Conservation (phyloP, 139 green algal genomes). For the Ulvella scutata region DNA sequence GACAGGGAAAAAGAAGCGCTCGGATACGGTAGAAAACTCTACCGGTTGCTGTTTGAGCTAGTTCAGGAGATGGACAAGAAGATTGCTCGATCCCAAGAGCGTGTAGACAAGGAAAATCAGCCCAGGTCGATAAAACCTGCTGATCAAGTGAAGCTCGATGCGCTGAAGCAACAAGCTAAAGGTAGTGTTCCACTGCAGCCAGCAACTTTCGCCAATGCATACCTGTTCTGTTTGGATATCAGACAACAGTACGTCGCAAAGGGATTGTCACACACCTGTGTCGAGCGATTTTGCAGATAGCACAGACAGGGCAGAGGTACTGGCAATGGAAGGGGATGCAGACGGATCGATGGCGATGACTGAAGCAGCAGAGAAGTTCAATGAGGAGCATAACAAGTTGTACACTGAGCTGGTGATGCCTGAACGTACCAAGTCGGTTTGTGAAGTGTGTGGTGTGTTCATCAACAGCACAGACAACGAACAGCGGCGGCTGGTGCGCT, state of each 20-base stretch:
- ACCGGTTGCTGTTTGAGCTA: slow-evolving; percentile 46
- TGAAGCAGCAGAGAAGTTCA: slow-evolving; percentile 38
- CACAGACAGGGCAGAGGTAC: slow-evolving; percentile 25
- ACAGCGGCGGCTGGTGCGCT: slow-evolving; percentile 27
- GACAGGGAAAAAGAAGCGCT: slow-evolving; percentile 44
- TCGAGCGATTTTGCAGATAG: no score
- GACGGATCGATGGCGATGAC: slow-evolving; percentile 47
- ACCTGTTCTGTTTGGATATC: not conserved
- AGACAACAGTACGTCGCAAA: not conserved
- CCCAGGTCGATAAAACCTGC: slow-evolving; percentile 27
- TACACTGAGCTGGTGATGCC: slow-evolving; percentile 35
- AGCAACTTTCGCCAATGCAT: not conserved
- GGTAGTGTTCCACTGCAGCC: slow-evolving; percentile 8
- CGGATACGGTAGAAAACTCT: slow-evolving; percentile 50
- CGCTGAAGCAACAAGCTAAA: slow-evolving; percentile 31
- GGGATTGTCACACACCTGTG: not conserved
- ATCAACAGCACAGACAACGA: slow-evolving; percentile 75
- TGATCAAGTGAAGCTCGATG: slow-evolving; percentile 41
- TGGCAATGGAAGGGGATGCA: slow-evolving; percentile 62
- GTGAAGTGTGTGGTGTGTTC: slow-evolving; percentile 76
- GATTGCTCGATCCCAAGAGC: slow-evolving; percentile 57
- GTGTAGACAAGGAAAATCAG: slow-evolving; percentile 45
- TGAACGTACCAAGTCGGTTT: slow-evolving; percentile 57
- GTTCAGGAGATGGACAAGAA: slow-evolving; percentile 73
- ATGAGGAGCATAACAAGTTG: slow-evolving; percentile 43